Percentiles rank a stretch among this genome's conserved stretches.
phyloP scores from a whole-genome alignment of 2,329 filamentous ascomycete species.

The Phaeophleospora eucalypticola region DNA sequence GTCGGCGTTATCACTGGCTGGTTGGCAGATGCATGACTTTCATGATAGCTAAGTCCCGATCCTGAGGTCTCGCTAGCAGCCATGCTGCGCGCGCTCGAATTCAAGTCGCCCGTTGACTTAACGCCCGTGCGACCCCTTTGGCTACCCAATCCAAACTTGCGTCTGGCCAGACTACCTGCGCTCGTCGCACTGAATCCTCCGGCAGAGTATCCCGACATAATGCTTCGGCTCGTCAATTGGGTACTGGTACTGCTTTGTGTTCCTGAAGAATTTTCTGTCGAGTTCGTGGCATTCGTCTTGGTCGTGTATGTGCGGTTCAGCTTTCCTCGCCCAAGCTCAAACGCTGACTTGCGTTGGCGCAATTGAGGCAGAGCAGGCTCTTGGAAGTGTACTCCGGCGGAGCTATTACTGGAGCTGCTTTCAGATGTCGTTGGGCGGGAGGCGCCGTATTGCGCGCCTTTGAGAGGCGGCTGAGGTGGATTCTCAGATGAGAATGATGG shows the following conservation, averaged over 20 bases:
- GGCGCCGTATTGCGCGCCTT: slow-evolving; percentile 26
- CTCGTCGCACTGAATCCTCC: slow-evolving; percentile 91
- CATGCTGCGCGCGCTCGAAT: slow-evolving; percentile 36
- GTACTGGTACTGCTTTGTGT: slow-evolving; percentile 68
- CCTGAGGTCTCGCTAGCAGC: slow-evolving; percentile 52
- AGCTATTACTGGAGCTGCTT: slow-evolving; percentile 27
- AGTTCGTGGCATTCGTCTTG: slow-evolving; percentile 78
- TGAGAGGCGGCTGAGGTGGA: slow-evolving; percentile 30
- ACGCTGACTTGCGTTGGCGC: slow-evolving; percentile 67
- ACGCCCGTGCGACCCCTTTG: slow-evolving; percentile 25
- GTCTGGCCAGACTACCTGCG: slow-evolving; percentile 84
- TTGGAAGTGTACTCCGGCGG: slow-evolving; percentile 35
- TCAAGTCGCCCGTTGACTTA: slow-evolving; percentile 27
- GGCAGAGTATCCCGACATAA: slow-evolving; percentile 93
- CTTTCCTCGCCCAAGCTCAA: slow-evolving; percentile 65
- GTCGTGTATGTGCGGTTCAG: slow-evolving; percentile 80
- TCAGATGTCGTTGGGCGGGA: slow-evolving; percentile 27
- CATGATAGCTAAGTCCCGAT: slow-evolving; percentile 63
- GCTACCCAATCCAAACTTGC: slow-evolving; percentile 53
- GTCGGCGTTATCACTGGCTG: slow-evolving; percentile 60
- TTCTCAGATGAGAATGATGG: slow-evolving; percentile 49
- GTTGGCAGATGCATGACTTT: slow-evolving; percentile 65
- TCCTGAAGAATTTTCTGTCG: slow-evolving; percentile 51
- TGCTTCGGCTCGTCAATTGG: slow-evolving; percentile 72
- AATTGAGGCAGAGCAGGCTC: slow-evolving; percentile 39